These are phyloP conservation scores for Mucor piriformis DNA, from an alignment of 371 early-diverging fungal species.

Conservation along the genomic window DNA sequence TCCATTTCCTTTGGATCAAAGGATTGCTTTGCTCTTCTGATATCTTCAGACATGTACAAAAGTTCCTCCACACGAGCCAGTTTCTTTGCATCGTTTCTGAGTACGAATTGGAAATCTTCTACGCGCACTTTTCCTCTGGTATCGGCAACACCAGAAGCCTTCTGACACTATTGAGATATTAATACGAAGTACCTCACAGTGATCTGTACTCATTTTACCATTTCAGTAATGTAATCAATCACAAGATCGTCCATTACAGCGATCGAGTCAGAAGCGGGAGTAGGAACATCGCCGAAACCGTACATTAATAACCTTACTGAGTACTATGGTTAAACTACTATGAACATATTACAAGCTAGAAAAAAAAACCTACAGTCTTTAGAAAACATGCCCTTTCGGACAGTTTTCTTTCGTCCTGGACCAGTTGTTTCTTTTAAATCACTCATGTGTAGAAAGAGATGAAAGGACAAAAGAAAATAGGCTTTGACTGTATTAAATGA, in stretches of 20 bases:
- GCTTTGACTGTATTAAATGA: neutral
- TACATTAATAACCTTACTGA: conserved; percentile 90
- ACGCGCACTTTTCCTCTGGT: conserved; percentile 82
- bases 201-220: conserved; percentile 56
- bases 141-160: conserved; percentile 69
- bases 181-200: neutral
- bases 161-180: conserved; percentile 61
- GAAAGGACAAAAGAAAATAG: neutral
- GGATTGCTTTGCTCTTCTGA: conserved; percentile 82
- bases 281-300: conserved; percentile 95
- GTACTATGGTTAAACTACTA: neutral
- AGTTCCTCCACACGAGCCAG: conserved; percentile 96
- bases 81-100: conserved; percentile 96
- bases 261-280: conserved; percentile 92
- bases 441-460: conserved; percentile 15
- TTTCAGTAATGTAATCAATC: conserved; percentile 87
- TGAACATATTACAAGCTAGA: neutral
- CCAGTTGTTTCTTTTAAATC: conserved; percentile 36
- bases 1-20: conserved; percentile 68
- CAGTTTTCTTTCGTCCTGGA: conserved; percentile 54
- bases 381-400: conserved; percentile 56
- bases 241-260: conserved; percentile 94
- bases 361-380: conserved; percentile 48
- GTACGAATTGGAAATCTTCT: conserved; percentile 90
- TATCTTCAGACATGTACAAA: conserved; percentile 92